Conservation (phyloP, 257 asterid genomes). For the Forsythia viridissima region DNA sequence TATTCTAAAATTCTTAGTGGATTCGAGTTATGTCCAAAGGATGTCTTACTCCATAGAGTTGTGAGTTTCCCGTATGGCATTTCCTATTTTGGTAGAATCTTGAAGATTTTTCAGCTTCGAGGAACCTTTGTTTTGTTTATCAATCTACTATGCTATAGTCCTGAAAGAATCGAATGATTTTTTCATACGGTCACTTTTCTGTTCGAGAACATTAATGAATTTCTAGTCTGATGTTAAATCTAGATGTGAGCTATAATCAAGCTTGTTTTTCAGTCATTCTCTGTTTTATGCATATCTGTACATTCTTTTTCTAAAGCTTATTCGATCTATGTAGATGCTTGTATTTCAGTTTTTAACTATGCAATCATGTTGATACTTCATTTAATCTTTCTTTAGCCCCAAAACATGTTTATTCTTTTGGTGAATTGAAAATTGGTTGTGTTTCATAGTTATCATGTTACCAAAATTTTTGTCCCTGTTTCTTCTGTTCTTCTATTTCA, state of each 20-base stretch:
- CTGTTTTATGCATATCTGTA: not conserved
- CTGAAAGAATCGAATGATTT: not conserved
- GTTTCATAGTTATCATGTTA: not conserved
- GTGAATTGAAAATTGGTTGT: not conserved
- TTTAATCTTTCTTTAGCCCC: slow-evolving; percentile 10
- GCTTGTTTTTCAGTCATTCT: not conserved
- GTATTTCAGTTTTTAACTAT: no score
- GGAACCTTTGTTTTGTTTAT: not conserved
- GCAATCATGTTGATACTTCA: slow-evolving; percentile 1
- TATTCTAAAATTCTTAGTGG: no score
- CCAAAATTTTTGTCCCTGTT: no score
- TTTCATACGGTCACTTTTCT: not conserved
- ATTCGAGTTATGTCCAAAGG: no score
- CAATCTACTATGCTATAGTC: not conserved
- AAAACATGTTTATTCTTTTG: not conserved
- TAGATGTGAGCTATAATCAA: not conserved
- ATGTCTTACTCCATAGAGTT: no score
- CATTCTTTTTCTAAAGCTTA: slow-evolving; percentile 2
- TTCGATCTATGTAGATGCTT: not conserved
- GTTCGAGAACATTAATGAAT: not conserved
- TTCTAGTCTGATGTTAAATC: not conserved
- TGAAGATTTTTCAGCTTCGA: not conserved
- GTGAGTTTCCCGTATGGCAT: no score
- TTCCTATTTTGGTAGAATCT: not conserved
- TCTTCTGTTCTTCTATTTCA: no score